A percentile compares a stretch with the other conserved stretches of the same genome.
These are phyloP conservation scores for Globisporangium spinosum DNA, from an alignment of 352 stramenopile genomes.

Conservation along the genomic window DNA sequence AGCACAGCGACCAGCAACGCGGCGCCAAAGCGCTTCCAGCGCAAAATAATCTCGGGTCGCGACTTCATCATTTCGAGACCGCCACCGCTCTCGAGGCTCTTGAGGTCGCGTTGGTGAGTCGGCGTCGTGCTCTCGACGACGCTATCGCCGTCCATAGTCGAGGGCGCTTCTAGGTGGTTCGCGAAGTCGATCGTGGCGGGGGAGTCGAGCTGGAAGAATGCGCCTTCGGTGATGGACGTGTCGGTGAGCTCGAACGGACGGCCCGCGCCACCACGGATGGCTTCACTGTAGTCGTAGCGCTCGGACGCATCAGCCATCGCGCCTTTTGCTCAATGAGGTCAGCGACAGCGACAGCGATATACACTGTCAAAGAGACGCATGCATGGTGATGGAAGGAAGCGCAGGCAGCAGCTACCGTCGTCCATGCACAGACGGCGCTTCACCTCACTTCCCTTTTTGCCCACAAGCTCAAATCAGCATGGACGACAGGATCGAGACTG, in stretches of 20 bases:
- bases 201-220: conserved; percentile 19
- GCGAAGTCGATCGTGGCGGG: neutral
- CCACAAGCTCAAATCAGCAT: conserved; percentile 8
- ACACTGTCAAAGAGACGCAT: neutral
- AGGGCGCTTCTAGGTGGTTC: conserved; percentile 4
- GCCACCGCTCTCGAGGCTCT: conserved; percentile 2
- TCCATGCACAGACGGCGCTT: neutral
- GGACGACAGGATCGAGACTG: neutral
- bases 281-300: conserved; percentile 12
- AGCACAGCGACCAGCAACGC: conserved; percentile 7
- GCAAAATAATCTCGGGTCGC: conserved; percentile 20
- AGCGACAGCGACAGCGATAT: neutral
- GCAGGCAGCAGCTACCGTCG: neutral
- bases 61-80: conserved; percentile 6
- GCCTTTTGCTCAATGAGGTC: conserved; percentile 5
- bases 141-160: conserved; percentile 10
- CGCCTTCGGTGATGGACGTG: conserved; percentile 20
- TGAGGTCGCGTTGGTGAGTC: neutral
- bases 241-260: conserved; percentile 15
- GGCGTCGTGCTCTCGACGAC: neutral
- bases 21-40: conserved; percentile 18
- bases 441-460: neutral
- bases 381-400: neutral
- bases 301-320: conserved; percentile 13
- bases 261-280: neutral